phyloP scores from a whole-genome alignment of 2,329 filamentous ascomycete species.

The Pseudogymnoascus sp. region DNA sequence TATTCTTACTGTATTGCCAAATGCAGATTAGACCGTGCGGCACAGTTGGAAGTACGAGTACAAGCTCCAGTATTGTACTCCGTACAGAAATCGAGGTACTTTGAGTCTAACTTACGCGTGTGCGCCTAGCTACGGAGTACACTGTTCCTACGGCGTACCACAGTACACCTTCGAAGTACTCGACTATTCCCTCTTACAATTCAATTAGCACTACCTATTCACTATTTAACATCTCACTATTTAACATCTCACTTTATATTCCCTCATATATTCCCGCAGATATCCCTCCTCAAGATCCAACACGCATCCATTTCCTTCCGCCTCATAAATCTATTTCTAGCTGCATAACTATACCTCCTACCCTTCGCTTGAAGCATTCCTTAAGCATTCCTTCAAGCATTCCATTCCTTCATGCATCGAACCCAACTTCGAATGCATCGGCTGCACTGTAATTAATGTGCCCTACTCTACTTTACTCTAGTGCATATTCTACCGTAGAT shows the following conservation, averaged over 20 bases:
- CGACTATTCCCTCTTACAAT: neutral
- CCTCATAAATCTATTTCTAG: neutral
- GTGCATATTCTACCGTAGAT: neutral
- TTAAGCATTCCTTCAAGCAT: neutral
- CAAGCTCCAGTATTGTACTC: neutral
- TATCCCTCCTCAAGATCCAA: too few relatives aligned
- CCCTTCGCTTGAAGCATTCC: neutral
- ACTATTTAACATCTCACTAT: neutral
- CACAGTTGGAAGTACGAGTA: neutral
- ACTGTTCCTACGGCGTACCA: neutral
- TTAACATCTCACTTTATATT: neutral
- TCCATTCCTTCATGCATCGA: neutral
- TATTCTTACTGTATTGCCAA: neutral
- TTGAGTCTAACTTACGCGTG: neutral
- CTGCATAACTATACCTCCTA: neutral
- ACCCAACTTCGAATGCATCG: neutral
- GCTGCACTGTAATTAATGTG: neutral
- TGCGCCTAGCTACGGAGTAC: neutral
- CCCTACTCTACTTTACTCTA: neutral
- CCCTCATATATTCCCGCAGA: neutral
- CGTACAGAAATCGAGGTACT: neutral
- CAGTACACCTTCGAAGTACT: neutral
- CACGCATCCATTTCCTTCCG: neutral
- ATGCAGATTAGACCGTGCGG: neutral
- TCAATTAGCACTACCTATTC: neutral